These are phyloP conservation scores for Cichorium intybus DNA, from an alignment of 140 eudicot species.

Conservation along the genomic window DNA sequence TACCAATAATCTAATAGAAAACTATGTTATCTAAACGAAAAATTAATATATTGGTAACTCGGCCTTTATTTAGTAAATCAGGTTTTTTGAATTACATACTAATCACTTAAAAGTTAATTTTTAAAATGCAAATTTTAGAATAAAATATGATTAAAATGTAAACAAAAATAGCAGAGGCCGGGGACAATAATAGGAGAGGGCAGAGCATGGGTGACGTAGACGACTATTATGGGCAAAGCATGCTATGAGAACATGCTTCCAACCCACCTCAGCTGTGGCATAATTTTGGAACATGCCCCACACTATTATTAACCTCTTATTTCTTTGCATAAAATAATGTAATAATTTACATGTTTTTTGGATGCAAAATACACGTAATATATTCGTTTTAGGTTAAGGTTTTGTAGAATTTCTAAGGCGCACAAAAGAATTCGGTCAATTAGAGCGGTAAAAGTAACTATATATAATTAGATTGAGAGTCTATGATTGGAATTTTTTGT, in stretches of 20 bases:
- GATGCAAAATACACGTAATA: background rate
- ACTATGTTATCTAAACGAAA: too few relatives aligned
- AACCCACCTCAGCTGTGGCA: slow-evolving; percentile 7
- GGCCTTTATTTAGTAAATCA: too few relatives aligned
- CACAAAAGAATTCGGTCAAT: too few relatives aligned
- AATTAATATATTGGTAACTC: too few relatives aligned
- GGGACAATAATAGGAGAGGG: background rate
- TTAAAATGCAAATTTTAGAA: background rate
- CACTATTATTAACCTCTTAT: slow-evolving; percentile 2
- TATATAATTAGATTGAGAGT: too few relatives aligned
- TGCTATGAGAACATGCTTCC: slow-evolving; percentile 19
- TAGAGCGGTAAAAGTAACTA: too few relatives aligned
- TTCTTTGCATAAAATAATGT: background rate
- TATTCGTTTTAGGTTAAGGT: background rate
- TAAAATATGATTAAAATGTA: background rate
- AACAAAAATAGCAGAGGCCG: background rate
- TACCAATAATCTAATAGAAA: too few relatives aligned
- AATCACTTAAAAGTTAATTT: background rate
- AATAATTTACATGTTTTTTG: background rate
- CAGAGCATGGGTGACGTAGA: slow-evolving; percentile 17
- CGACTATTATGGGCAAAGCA: slow-evolving; percentile 15
- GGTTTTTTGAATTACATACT: background rate
- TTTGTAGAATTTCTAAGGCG: background rate
- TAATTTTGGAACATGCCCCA: slow-evolving; percentile 7
- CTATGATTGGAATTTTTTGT: too few relatives aligned